Evolutionary conservation across 2,329 filamentous ascomycete species (phyloP), one percentile per base, ranked within the genome.

Genomic region (Xylaria hypoxylon): DNA sequence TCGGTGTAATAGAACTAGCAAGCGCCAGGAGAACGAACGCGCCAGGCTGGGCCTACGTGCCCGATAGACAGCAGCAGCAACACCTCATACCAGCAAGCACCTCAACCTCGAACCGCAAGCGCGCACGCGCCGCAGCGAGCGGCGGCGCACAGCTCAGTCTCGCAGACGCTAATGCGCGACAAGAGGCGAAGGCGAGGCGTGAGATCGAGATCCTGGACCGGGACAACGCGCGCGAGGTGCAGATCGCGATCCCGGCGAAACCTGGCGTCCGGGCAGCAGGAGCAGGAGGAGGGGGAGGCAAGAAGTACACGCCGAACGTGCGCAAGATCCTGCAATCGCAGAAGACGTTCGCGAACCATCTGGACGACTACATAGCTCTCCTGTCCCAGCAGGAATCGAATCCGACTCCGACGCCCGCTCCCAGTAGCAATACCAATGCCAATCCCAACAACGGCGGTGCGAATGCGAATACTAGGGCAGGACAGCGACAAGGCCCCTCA

Each of bases 11-110:
- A 79, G 91, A 97, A 73, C 83, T 97, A 64, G 92, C 93, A 40
- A 89, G 88, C 75, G 83, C 89, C 31, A 89, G 88, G 68, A 89
- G 89, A 17, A 87, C 88, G 50, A 83, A 86, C 50, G 92, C 93
- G 1, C 94, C 95, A 0, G 95, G 95, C 75, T 98, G 94, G 91
- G 93, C 93, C 13, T 97, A 97, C 77, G 92, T 97, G 1, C 90
- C 94, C 33, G 93, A 97, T 76, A 89, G 87, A 77, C 86, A 78
- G 62, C 84, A 86, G 11, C 42, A 17, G 8, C 58, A 45, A 13
- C 84, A 87, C 10, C 85, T 86, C 71, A 78, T 82, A 57, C 77
- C 83, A 59, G 84, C 84, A 65, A 19, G 19, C 56, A 31, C 62
- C n/a, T 22, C 71, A 48, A 61, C 69, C 6, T 80, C 82, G 70